Evolutionary conservation across 192 early-diverging fungal genomes (phyloP), one percentile per base, ranked within the genome.

Genomic region (Chytriomyces confervae): DNA sequence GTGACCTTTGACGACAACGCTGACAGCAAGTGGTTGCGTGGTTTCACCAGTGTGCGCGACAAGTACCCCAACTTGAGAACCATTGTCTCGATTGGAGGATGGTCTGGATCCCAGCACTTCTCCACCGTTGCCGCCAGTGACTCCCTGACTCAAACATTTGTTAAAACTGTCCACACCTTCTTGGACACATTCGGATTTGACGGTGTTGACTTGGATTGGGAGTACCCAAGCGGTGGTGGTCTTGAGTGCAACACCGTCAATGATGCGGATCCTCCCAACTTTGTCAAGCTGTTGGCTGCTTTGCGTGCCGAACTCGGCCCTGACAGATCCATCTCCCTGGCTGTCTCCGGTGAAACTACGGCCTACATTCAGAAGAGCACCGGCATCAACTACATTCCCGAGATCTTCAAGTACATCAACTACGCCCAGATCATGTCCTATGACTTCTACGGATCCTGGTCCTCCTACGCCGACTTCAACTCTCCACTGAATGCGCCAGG

Each of bases 371-470:
- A 67, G 11, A 7, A 9, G 8, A 24, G 9, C 60, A 48, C 9
- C 61, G 51, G 51, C 48, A 48, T 49, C 60, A n/a, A 62, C 18
- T 60, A 62, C 36, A 61, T 74, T 27, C 61, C 72, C 16, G 16
- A 74, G 11, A 63, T 63, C 27, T 8, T 50, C 60, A 74, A 74
- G 61, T 61, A 45, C 45, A 45, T 62, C 44, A n/a, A 27, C 72
- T 74, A 74, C 72, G n/a, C 46, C 43, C 72, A 74, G 44, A 45
- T 74, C 72, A 74, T 74, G 72, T 63, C 72, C 24, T 74, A 74
- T 48, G 72, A 74, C 61, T 74, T 74, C 62, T 74, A 74, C 61
- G 72, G 72, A 48, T 62, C 60, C 53, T 74, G 72, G 72, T 18
- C 7, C 61, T 6, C 60, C 7, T 62, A 74, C 61, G 20, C 60